Evolutionary conservation across 495 filamentous ascomycete genomes (phyloP), one percentile per base, ranked within the genome.

Genomic region (Hypomontagnella submonticulosa): DNA sequence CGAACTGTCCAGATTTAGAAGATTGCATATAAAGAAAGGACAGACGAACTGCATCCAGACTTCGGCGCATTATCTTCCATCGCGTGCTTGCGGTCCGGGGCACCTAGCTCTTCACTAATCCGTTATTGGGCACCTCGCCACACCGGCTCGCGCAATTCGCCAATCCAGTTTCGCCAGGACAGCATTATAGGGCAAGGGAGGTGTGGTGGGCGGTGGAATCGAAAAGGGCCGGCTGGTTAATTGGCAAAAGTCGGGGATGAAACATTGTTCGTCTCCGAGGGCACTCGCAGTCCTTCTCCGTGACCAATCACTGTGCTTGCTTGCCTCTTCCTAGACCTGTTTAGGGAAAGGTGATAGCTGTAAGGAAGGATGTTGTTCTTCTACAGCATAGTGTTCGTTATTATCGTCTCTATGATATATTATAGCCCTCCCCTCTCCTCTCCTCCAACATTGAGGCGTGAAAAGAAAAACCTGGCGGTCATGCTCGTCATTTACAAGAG

Each of bases 181-280:
- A 38, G 38, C 13, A 33, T 48, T 10, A 43, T 18, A 44, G 13
- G 56, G 50, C 32, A 33, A 27, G 23, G 23, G 1, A 11, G 30
- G 13, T 44, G 38, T 27, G 23, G 23, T 27, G 23, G 23, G 60
- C 15, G 32, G 51, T 52, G 55, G 50, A 57, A 49, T 19, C 56
- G 55, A 69, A 69, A 63, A 69, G 60, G 66, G 50, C 66, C 66
- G 66, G 60, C 54, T 36, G 66, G 55, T 60, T 54, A 63, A 56
- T 69, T 63, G 66, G 66, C 66, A 69, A 69, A 69, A 63, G 32
- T 54, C 66, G 55, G 60, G 23, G 46, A 69, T 63, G 60, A 63
- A 63, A 68, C 65, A 55, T 59, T 30, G 54, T 27, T 19, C 46
- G 19, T 47, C 51, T 48, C 42, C 18, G 13, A 48, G 57, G 52